Evolutionary conservation across 2,329 filamentous ascomycete species (phyloP).

Genomic region (Xylariales sp.): DNA sequence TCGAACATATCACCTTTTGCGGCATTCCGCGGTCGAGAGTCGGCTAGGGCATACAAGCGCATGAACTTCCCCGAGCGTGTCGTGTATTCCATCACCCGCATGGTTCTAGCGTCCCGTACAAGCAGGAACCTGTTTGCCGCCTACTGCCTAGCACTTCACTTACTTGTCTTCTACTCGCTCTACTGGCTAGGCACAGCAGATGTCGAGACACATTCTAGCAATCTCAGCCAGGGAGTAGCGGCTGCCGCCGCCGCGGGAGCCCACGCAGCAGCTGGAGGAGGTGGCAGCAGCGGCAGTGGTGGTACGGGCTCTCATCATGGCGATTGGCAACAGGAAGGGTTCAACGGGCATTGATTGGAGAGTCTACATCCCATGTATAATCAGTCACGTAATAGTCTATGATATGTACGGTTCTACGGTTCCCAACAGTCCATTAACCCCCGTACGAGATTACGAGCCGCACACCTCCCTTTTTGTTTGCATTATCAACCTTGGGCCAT

Average conservation of each 20-base stretch:
- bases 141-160: slow-evolving; percentile 84
- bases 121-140: slow-evolving; percentile 91
- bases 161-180: slow-evolving; percentile 81
- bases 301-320: slow-evolving; percentile 33
- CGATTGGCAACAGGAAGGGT: slow-evolving; percentile 58
- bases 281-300: slow-evolving; percentile 25
- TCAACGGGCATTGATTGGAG: slow-evolving; percentile 26
- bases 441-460: too few species aligned
- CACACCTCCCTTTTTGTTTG: too few species aligned
- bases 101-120: slow-evolving; percentile 83
- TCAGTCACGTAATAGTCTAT: too few species aligned
- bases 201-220: slow-evolving; percentile 56
- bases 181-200: slow-evolving; percentile 76
- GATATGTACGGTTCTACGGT: too few species aligned
- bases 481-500: too few species aligned
- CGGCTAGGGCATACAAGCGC: slow-evolving; percentile 81
- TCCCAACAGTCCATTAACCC: too few species aligned
- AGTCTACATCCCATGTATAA: too few species aligned
- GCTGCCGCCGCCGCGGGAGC: slow-evolving; percentile 39
- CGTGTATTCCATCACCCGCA: slow-evolving; percentile 84
- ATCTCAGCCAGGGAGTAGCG: slow-evolving; percentile 44
- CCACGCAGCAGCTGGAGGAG: slow-evolving; percentile 31
- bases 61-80: slow-evolving; percentile 90
- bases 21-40: slow-evolving; percentile 91
- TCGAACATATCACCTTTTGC: slow-evolving; percentile 94